Base-by-base conservation (phyloP, 2,329 filamentous ascomycete genomes). In the Capronia coronata region DNA sequence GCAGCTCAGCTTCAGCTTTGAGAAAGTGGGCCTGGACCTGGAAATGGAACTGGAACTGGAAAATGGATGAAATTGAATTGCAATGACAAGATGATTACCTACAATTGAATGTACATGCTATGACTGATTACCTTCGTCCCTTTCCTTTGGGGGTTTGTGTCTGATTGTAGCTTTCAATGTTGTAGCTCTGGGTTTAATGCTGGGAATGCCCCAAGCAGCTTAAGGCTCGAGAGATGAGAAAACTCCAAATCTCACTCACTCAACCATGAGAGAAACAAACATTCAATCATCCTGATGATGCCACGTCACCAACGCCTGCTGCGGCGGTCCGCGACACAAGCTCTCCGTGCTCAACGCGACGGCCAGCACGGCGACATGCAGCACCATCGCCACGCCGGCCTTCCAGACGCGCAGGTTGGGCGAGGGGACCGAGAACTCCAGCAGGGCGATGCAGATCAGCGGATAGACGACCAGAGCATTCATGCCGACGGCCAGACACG, bases 391-490 rank as follows among this genome's bases (percentile, higher is more conserved):
- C 19, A 51, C 9, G 3, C 21, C 27, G 8, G 49, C 54, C 46
- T 56, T 57, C 58, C 56, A 60, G 10, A 56, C 10, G 11, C 46
- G 51, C 23, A 55, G 32, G 29, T 54, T 43, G 1, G 48, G n/a
- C n/a, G n/a, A n/a, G n/a, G n/a, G 14, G n/a, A 49, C 6, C 6
- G 57, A 50, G 34, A 61, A 54, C 43, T 61, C 59, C 3, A 55
- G 40, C 14, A 58, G 37, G 8, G 59, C 59, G 2, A 54, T 21
- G 5, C 22, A 43, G 16, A 61, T 55, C 21, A 58, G 29, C 3
- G 54, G 55, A 37, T 61, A 61, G 29, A 59, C 54, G 11, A 58
- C 37, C 2, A 43, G n/a, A 10, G 51, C 50, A 38, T 61, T 57
- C 29, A 59, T 50, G 7, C 57, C 59, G 6, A 39, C 37, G 3